Evolutionary conservation across 2,329 filamentous ascomycete species (phyloP).

Genomic region (Aspergillus spinulosporus): DNA sequence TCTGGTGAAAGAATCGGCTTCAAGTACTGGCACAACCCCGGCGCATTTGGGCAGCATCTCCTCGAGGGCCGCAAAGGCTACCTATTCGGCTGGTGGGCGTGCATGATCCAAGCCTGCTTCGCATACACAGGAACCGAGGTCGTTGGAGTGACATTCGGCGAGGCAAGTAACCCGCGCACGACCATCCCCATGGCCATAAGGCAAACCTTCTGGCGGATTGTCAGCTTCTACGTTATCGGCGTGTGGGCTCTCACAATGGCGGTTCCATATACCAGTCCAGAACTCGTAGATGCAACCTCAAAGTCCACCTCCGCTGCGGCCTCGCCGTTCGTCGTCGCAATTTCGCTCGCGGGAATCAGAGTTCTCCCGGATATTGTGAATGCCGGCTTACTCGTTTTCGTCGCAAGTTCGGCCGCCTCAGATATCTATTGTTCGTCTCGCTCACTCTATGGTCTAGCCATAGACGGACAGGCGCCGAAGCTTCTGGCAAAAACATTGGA

Average conservation of each 20-base stretch:
- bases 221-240: conserved; percentile 73
- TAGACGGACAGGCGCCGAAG: conserved; percentile 66
- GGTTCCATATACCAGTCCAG: background rate
- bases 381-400: background rate
- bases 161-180: conserved; percentile 72
- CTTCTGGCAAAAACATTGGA: conserved; percentile 68
- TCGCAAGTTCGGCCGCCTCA: background rate
- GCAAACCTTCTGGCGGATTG: conserved; percentile 54
- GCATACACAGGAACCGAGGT: conserved; percentile 73
- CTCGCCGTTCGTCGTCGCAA: background rate
- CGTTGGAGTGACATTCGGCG: conserved; percentile 71
- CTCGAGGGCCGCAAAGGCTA: conserved; percentile 45
- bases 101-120: conserved; percentile 70
- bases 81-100: conserved; percentile 64
- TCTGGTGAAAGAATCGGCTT: conserved; percentile 58
- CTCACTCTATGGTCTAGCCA: conserved; percentile 68
- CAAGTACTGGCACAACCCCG: conserved; percentile 63
- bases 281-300: background rate
- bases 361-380: conserved; percentile 6
- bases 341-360: background rate
- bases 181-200: conserved; percentile 67
- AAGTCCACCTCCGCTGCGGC: background rate
- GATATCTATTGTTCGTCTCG: conserved; percentile 72
- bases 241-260: conserved; percentile 44
- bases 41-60: conserved; percentile 53